These are phyloP conservation scores for Entomortierella parvispora DNA, from an alignment of 192 early-diverging fungal genomes.

Conservation along the genomic window DNA sequence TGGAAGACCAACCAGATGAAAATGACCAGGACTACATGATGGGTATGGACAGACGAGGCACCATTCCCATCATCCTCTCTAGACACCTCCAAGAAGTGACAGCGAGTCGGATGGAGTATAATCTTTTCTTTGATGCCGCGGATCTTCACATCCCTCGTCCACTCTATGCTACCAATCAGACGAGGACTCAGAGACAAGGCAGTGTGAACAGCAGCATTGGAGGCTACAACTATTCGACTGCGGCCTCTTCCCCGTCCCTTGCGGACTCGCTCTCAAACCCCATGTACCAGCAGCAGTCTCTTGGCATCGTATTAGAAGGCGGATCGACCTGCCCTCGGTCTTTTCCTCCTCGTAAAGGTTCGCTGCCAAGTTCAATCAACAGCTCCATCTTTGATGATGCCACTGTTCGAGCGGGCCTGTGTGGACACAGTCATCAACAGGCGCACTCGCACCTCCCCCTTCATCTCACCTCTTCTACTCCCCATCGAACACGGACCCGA, in stretches of 20 bases:
- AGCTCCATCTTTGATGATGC: constrained; percentile 14
- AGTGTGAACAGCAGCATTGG: constrained; percentile 44
- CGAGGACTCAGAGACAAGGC: constrained; percentile 39
- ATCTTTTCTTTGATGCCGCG: neutral
- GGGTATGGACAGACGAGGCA: constrained; percentile 15
- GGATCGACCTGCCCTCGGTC: neutral
- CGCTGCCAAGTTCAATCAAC: constrained; percentile 13
- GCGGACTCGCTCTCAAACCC: constrained; percentile 52
- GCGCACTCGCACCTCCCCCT: too few relatives aligned
- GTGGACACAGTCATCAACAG: neutral
- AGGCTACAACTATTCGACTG: constrained; percentile 39
- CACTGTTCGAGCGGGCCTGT: neutral
- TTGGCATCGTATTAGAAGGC: neutral
- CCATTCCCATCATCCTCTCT: constrained; percentile 36
- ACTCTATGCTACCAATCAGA: constrained; percentile 25
- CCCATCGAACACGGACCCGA: neutral
- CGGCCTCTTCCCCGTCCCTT: constrained; percentile 33
- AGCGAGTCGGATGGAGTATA: neutral
- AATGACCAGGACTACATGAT: neutral
- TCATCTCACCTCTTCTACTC: neutral
- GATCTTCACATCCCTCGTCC: constrained; percentile 41
- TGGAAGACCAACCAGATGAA: neutral
- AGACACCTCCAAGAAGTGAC: constrained; percentile 15
- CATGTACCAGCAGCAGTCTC: constrained; percentile 39
- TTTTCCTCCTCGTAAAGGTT: constrained; percentile 26